Evolutionary conservation across 106 monocot species (phyloP), one percentile per base, ranked within the genome.

Genomic region (Platanthera zijinensis): DNA sequence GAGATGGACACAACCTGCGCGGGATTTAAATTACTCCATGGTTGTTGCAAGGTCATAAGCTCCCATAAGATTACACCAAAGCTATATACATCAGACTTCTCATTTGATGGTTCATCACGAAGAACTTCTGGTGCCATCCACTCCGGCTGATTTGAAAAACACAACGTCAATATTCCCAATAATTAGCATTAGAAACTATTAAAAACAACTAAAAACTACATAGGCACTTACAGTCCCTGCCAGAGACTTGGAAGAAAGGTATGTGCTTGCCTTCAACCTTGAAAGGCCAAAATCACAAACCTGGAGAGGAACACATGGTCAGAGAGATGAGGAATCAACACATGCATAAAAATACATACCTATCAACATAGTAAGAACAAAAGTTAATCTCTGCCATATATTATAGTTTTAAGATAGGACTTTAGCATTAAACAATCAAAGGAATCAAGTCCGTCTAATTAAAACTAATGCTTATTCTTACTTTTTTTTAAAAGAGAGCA

Each of bases 71-170:
- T 92, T 72, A 99, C 89, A 71, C 97, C 97, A 80, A 99, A 99
- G 80, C 97, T 99, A 74, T 99, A 99, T 61, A 99, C 82, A 71
- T 99, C 97, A 61, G 97, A 99, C 66, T 99, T 99, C 88, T 99
- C 97, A 84, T 99, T 94, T 76, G 97, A 99, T 77, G 83, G 97
- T 80, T 99, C 97, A 82, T 99, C 97, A 48, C 94, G 87, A 10
- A 99, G 91, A 67, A 99, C 97, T 86, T 99, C 97, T 39, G 97
- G 97, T 12, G 97, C 93, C 97, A 99, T 99, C 97, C 97, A 99
- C 70, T 99, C 97, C 54, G 97, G 97, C 97, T 99, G 62, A 78
- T 54, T 45, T 82, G n/a, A n/a, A n/a, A n/a, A n/a, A n/a, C n/a
- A n/a, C n/a, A n/a, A n/a, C n/a, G n/a, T n/a, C 9, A 22, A 51